Evolutionary conservation across 148 eudicot genomes (phyloP), one percentile per base, ranked within the genome.

Genomic region (Vaccinium myrtillus): DNA sequence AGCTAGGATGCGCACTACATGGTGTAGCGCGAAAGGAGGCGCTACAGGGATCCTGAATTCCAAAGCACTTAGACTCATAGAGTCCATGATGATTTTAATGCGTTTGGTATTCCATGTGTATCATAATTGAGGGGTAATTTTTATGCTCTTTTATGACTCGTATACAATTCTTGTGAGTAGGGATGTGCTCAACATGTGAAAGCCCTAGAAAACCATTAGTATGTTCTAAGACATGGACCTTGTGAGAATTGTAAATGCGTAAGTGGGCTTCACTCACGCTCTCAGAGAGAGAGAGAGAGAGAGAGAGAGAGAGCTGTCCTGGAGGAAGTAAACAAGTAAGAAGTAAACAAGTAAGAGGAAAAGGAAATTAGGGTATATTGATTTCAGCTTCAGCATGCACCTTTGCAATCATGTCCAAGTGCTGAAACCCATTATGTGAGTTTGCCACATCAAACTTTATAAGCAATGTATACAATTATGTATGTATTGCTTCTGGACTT

Each of bases 311-410:
- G 19, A 15, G 5, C 21, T 5, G 19, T 16, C 25, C 3, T 56
- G 46, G 11, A 67, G 43, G 11, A 36, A 77, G 59, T 30, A 51
- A 77, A 50, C 59, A 51, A 77, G 59, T 13, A 2, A 0, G 43
- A 16, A 77, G 59, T 30, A 51, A 77, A 50, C 59, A 51, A 77
- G 59, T 13, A 2, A 0, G 43, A 16, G 2, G 15, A 16, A 54
- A 39, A 54, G n/a, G 10, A 43, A 18, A 36, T 36, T 36, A 36
- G 74, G n/a, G 59, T 81, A 82, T 82, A 87, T 84, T 63, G 73
- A 77, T 84, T 84, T 84, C 86, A 77, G 82, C 74, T 54, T 23
- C n/a, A 81, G 86, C 89, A 84, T 81, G 86, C 74, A 71, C 78
- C 61, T 46, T 58, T 55, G 49, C 74, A 48, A 74, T 80, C 76